Evolutionary conservation across 1,284 basidiomycete species (phyloP).

Genomic region (Fomitopsis pinicola): DNA sequence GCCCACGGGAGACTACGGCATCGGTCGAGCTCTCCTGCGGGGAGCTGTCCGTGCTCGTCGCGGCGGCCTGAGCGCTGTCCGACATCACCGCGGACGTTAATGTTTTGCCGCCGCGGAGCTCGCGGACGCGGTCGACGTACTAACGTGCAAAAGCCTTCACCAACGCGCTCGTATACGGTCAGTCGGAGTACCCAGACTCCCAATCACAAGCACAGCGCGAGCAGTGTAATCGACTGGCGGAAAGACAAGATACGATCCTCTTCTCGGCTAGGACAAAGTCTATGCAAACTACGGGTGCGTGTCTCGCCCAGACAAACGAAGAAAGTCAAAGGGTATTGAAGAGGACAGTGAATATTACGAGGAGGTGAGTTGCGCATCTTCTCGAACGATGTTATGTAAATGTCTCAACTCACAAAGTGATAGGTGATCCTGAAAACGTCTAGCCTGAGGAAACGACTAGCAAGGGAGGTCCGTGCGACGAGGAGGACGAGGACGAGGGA

Average conservation of each 20-base stretch:
- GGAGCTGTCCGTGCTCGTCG: neutral
- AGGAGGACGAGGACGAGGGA: slow-evolving; percentile 33
- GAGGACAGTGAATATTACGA: slow-evolving; percentile 30
- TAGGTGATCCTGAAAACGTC: no score
- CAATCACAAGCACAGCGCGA: no score
- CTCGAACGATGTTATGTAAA: no score
- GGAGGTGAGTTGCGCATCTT: no score
- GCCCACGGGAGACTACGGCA: no score
- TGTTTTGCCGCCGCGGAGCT: no score
- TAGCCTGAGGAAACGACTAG: no score
- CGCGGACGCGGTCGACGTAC: no score
- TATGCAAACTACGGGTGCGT: slow-evolving; percentile 76
- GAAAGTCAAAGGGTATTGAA: slow-evolving; percentile 44
- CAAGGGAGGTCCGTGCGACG: slow-evolving; percentile 62
- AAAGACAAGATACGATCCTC: slow-evolving; percentile 76
- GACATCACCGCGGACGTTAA: neutral
- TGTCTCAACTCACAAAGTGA: no score
- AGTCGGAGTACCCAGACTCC: no score
- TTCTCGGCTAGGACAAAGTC: slow-evolving; percentile 77
- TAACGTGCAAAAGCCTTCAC: no score
- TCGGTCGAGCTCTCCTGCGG: neutral
- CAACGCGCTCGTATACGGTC: no score
- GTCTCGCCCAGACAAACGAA: slow-evolving; percentile 69
- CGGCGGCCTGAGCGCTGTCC: neutral
- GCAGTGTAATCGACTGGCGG: slow-evolving; percentile 31